Percentiles rank a stretch among this genome's conserved stretches.
Evolutionary conservation across 2,329 filamentous ascomycete species (phyloP).

Genomic region (Colletotrichum truncatum): DNA sequence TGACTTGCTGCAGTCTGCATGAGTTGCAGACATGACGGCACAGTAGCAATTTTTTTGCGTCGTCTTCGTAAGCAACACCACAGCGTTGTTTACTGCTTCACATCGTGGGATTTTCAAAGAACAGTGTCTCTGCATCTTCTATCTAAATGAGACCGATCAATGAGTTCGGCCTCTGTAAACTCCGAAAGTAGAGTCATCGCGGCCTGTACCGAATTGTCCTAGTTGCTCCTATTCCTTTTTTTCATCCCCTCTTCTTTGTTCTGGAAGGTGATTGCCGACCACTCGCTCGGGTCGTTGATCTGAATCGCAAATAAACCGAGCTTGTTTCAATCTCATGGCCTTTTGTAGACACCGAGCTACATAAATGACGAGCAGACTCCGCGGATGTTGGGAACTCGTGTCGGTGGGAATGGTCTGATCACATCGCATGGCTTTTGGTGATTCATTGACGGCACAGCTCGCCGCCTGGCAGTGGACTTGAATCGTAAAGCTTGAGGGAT

Average conservation of each 20-base stretch:
- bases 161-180: neutral
- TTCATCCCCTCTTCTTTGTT: neutral
- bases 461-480: conserved; percentile 6
- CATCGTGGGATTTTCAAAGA: neutral
- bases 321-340: neutral
- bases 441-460: conserved; percentile 16
- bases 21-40: conserved; percentile 21
- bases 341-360: neutral
- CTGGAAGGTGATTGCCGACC: neutral
- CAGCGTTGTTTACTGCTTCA: no score
- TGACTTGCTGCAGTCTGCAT: conserved; percentile 24
- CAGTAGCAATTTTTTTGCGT: neutral
- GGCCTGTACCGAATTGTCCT: no score
- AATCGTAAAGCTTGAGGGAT: conserved; percentile 22
- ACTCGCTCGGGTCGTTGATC: conserved; percentile 6
- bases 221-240: no score
- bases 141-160: neutral
- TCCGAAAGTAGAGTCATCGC: no score
- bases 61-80: neutral
- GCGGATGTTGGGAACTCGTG: conserved; percentile 6
- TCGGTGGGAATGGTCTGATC: conserved; percentile 21
- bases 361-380: conserved; percentile 2
- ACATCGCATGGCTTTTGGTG: conserved; percentile 21
- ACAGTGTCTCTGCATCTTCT: neutral
- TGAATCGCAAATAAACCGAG: neutral